Conservation (phyloP, 2,329 filamentous ascomycete genomes). For the Diaporthe sp. region DNA sequence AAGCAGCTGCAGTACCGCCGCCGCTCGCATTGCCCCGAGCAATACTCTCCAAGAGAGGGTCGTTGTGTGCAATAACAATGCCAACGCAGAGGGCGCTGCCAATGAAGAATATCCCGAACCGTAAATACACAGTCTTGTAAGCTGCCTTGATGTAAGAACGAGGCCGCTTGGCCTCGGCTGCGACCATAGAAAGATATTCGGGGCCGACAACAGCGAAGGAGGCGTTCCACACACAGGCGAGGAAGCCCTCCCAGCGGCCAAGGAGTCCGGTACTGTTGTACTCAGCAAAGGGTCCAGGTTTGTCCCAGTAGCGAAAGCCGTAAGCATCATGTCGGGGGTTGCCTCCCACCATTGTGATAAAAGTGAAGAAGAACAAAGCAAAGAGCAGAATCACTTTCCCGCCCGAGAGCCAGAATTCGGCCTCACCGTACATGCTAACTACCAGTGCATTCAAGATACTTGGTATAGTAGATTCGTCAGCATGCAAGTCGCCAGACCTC, state of each 20-base stretch:
- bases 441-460: constrained; percentile 74
- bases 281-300: constrained; percentile 73
- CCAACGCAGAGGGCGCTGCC: constrained; percentile 69
- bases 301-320: constrained; percentile 80
- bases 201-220: constrained; percentile 76
- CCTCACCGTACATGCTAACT: constrained; percentile 76
- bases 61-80: constrained; percentile 74
- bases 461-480: constrained; percentile 37
- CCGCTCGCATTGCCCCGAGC: constrained; percentile 57
- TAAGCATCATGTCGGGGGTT: constrained; percentile 78
- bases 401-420: constrained; percentile 77
- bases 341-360: constrained; percentile 83
- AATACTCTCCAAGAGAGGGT: constrained; percentile 64
- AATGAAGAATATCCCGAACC: constrained; percentile 79
- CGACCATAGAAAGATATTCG: constrained; percentile 77
- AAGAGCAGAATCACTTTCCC: constrained; percentile 77
- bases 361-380: constrained; percentile 79
- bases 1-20: constrained; percentile 62
- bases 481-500: too few relatives aligned
- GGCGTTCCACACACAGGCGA: constrained; percentile 75
- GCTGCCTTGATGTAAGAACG: constrained; percentile 75
- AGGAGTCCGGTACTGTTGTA: constrained; percentile 70
- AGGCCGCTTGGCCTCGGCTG: constrained; percentile 77
- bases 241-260: constrained; percentile 79
- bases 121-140: constrained; percentile 81